Base-by-base conservation (phyloP, 2,329 filamentous ascomycete species). In the Ceratocystis cubensis region DNA sequence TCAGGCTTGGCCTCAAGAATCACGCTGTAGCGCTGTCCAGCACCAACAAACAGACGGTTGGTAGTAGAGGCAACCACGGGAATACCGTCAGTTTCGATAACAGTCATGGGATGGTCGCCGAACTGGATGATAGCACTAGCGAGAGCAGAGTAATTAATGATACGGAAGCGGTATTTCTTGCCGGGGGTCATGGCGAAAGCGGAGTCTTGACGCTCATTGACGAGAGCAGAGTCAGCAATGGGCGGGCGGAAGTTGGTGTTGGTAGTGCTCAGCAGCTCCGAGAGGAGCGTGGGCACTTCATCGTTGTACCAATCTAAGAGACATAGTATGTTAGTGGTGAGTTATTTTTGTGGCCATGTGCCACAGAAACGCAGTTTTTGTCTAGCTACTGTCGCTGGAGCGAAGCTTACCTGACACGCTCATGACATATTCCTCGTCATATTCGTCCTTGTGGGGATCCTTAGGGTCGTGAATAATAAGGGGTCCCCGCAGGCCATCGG, bases 251-350 rank as follows among this genome's bases (percentile, higher is more conserved):
- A 82, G 17, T 75, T 76, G 6, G 76, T 77, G 65, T 80, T 80
- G 66, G 75, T 72, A 37, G 75, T 70, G 64, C 75, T 78, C 46
- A 81, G 72, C 67, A 84, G 83, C 30, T 75, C 65, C 1, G 75
- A 71, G 48, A 82, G 73, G 2, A 84, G 74, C 1, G 71, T 71
- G 0, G 76, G 75, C 76, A 83, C 82, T 69, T 83, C 74, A 22
- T 79, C 74, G 68, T 85, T 82, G 70, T 85, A 84, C 82, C 83
- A 85, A 70, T 85, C 83, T 70, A 30, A 33, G 57, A 10, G 37
- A 33, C 17, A 37, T 30, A 15, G 46, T 37, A 13, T 53, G 17
- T 28, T 48, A 22, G n/a, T 59, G 30, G 22, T 8, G 25, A 45
- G 45, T 37, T 44, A 13, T 63, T 3, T 37, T 7, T 22, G 20